A percentile compares a stretch with the other conserved stretches of the same genome.
Conservation (phyloP, 345 rosid genomes). For the Populus simonii region DNA sequence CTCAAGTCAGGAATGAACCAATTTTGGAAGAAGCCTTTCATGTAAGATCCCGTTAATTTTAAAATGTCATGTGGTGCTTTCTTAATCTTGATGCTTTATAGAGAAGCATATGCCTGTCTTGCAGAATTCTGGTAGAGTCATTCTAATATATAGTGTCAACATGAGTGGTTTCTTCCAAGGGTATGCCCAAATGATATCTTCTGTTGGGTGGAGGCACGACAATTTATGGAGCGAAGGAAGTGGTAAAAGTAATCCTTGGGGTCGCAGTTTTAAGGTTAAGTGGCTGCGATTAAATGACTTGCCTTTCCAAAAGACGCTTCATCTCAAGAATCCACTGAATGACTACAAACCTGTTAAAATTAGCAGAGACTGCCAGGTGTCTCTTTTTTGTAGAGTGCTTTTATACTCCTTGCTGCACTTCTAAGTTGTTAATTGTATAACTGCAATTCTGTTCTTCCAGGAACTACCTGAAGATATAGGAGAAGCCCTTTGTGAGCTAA, state of each 20-base stretch:
- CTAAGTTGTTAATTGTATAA: conserved; percentile 6
- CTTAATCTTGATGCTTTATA: conserved; percentile 23
- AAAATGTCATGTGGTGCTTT: conserved; percentile 17
- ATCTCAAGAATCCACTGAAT: conserved; percentile 91
- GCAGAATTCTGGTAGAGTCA: conserved; percentile 82
- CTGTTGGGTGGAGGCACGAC: conserved; percentile 92
- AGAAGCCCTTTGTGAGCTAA: conserved; percentile 86
- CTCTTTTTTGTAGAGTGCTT: conserved; percentile 8
- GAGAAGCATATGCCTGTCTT: conserved; percentile 35
- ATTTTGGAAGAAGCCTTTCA: conserved; percentile 88
- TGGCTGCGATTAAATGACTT: conserved; percentile 79
- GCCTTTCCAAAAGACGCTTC: conserved; percentile 94
- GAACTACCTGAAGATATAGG: conserved; percentile 87
- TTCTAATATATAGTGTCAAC: conserved; percentile 91
- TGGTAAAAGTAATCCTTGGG: conserved; percentile 88
- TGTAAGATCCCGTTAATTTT: conserved; percentile 46
- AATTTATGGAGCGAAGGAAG: conserved; percentile 85
- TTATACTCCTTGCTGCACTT: conserved; percentile 5
- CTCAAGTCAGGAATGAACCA: conserved; percentile 99
- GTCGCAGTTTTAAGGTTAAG: conserved; percentile 84
- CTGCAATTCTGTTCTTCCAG: conserved; percentile 33
- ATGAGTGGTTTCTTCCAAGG: conserved; percentile 99
- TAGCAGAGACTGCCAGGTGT: conserved; percentile 97
- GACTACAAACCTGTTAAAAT: conserved; percentile 94
- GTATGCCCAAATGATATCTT: conserved; percentile 91